phyloP scores from a whole-genome alignment of 2,329 filamentous ascomycete genomes.

The Cylindrodendrum hubeiense region DNA sequence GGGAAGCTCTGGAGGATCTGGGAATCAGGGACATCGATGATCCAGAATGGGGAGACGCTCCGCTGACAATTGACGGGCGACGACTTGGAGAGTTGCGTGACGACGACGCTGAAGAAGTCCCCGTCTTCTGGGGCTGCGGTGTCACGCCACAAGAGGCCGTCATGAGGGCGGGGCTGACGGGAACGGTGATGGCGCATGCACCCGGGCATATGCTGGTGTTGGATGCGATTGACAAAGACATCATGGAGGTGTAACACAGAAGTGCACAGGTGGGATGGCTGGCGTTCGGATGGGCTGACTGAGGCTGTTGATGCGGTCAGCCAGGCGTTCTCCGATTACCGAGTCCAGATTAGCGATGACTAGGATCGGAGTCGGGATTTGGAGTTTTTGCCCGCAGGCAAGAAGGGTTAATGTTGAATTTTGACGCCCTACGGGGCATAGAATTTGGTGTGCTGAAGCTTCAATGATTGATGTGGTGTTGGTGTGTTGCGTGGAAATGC shows the following conservation, averaged over 20 bases:
- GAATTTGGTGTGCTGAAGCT: neutral
- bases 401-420: neutral
- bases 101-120: slow-evolving; percentile 58
- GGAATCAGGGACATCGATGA: slow-evolving; percentile 66
- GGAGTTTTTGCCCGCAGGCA: neutral
- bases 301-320: neutral
- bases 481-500: neutral
- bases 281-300: neutral
- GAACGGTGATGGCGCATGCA: slow-evolving; percentile 70
- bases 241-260: slow-evolving; percentile 9
- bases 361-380: neutral
- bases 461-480: no score
- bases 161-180: slow-evolving; percentile 65
- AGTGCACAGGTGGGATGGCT: neutral
- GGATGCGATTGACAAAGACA: slow-evolving; percentile 61
- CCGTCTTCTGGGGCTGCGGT: slow-evolving; percentile 74
- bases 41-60: slow-evolving; percentile 70
- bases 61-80: slow-evolving; percentile 54
- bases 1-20: slow-evolving; percentile 64
- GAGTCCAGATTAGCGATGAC: slow-evolving; percentile 21
- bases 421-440: neutral
- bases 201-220: slow-evolving; percentile 73
- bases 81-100: slow-evolving; percentile 46
- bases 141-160: slow-evolving; percentile 76
- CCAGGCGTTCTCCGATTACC: slow-evolving; percentile 5